These are phyloP conservation scores for Trichoderma guizhouense DNA, from an alignment of 2,329 filamentous ascomycete species.

Conservation along the genomic window DNA sequence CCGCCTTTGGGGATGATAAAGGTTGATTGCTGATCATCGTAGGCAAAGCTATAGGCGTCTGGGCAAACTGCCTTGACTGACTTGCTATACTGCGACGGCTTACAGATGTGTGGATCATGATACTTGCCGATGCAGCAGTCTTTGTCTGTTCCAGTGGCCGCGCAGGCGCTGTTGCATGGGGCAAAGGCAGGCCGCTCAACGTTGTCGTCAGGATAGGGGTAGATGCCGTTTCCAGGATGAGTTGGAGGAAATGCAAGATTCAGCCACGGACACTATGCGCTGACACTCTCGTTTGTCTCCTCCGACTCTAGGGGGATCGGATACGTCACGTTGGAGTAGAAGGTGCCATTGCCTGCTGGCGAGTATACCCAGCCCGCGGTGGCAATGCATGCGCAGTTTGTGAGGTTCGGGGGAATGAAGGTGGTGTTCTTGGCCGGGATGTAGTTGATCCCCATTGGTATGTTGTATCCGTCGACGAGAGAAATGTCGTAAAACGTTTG, in stretches of 20 bases:
- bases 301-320: slow-evolving; percentile 64
- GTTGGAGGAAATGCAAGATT: slow-evolving; percentile 65
- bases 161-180: slow-evolving; percentile 74
- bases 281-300: slow-evolving; percentile 55
- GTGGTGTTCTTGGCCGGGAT: slow-evolving; percentile 59
- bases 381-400: slow-evolving; percentile 73
- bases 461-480: slow-evolving; percentile 80
- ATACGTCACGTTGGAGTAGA: slow-evolving; percentile 62
- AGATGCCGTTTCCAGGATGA: slow-evolving; percentile 71
- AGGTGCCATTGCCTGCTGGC: slow-evolving; percentile 50
- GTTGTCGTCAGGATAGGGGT: slow-evolving; percentile 75
- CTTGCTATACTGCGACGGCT: slow-evolving; percentile 64
- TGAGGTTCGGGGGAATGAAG: slow-evolving; percentile 71
- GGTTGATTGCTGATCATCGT: slow-evolving; percentile 56
- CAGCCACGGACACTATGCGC: slow-evolving; percentile 77
- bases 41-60: slow-evolving; percentile 78
- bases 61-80: slow-evolving; percentile 73
- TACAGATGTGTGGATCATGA: slow-evolving; percentile 60
- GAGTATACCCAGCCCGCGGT: slow-evolving; percentile 60
- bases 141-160: slow-evolving; percentile 60
- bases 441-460: slow-evolving; percentile 64
- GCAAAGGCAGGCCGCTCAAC: slow-evolving; percentile 69
- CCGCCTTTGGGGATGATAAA: slow-evolving; percentile 65
- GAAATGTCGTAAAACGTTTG: slow-evolving; percentile 84
- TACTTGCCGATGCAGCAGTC: slow-evolving; percentile 76